Evolutionary conservation across 768 basidiomycete genomes (phyloP).

Genomic region (Peribolospora baueri): DNA sequence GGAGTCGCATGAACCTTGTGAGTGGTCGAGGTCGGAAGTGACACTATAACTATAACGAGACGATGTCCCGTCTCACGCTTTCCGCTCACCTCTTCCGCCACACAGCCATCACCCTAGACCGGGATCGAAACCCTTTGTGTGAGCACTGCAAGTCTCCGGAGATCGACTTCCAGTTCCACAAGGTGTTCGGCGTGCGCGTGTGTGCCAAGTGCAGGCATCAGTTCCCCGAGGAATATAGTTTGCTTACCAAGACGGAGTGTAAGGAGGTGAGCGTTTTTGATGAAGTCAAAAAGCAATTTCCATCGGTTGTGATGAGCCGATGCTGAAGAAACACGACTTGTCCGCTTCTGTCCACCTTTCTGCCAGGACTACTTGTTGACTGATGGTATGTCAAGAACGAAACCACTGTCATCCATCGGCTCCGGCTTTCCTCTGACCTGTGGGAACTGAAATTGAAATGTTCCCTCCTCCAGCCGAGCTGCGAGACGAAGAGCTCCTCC

Average conservation of each 20-base stretch:
- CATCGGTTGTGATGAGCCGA: neutral
- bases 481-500: constrained; percentile 69
- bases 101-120: constrained; percentile 54
- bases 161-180: constrained; percentile 57
- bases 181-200: constrained; percentile 59
- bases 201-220: constrained; percentile 79
- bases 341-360: too few relatives aligned
- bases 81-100: neutral
- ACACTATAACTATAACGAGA: constrained; percentile 9
- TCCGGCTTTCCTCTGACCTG: neutral
- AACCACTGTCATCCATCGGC: neutral
- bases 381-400: constrained; percentile 34
- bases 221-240: constrained; percentile 71
- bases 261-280: constrained; percentile 39
- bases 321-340: neutral
- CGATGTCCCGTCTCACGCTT: constrained; percentile 1
- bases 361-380: constrained; percentile 75
- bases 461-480: constrained; percentile 46
- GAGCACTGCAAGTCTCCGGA: constrained; percentile 64
- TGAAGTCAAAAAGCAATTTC: too few relatives aligned
- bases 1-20: constrained; percentile 23
- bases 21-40: constrained; percentile 11
- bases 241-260: constrained; percentile 95
- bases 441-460: neutral
- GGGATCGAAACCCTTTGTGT: constrained; percentile 55